Evolutionary conservation across 1,284 basidiomycete species (phyloP).

Genomic region (Garcileccinum viscosum): DNA sequence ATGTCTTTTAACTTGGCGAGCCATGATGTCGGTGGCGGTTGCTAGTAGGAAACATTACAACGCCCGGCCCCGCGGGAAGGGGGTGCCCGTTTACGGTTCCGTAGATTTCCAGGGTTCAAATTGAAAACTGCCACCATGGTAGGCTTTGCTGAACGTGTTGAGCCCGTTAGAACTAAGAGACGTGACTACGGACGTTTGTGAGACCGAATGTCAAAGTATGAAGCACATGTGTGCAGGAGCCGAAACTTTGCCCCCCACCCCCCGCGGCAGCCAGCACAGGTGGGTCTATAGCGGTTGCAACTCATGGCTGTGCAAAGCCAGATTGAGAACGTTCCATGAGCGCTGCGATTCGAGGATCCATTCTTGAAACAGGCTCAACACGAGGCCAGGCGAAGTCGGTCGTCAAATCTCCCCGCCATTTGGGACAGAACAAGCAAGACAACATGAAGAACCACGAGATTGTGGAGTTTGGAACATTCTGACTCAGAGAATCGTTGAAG

Average conservation of each 20-base stretch:
- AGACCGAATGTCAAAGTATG: conserved; percentile 2
- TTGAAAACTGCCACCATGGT: neutral
- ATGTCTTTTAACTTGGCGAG: neutral
- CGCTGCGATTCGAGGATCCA: conserved; percentile 13
- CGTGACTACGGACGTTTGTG: neutral
- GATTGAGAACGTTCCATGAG: neutral
- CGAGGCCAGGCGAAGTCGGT: neutral
- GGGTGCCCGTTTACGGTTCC: neutral
- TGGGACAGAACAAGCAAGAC: neutral
- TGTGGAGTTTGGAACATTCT: neutral
- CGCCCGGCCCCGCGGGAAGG: neutral
- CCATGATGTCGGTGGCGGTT: neutral
- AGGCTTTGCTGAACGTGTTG: neutral
- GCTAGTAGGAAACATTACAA: neutral
- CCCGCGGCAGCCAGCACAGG: neutral
- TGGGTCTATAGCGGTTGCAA: neutral
- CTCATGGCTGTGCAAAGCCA: conserved; percentile 3
- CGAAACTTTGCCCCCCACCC: neutral
- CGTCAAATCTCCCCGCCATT: neutral
- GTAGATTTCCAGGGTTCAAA: neutral
- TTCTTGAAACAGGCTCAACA: conserved; percentile 11
- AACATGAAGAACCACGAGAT: neutral
- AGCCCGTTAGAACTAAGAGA: neutral
- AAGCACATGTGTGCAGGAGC: neutral
- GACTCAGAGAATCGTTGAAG: neutral